Base-by-base conservation (phyloP, 371 early-diverging fungal genomes). In the Mortierella polycephala region DNA sequence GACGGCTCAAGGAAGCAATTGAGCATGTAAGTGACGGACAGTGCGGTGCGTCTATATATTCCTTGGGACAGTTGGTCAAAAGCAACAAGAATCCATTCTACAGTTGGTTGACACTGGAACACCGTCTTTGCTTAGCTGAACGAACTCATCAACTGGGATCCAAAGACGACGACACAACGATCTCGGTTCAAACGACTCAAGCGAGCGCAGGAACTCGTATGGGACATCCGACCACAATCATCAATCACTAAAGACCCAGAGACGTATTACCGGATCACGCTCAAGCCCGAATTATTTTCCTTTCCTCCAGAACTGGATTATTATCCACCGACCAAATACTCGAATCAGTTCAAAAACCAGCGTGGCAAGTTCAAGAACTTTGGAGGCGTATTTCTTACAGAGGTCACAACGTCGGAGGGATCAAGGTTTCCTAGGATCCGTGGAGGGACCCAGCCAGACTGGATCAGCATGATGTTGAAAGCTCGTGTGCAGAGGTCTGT, bases 381-480 rank as follows among this genome's bases (percentile, higher is more conserved):
- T 66, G 76, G 76, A 14, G 76, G 76, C 5, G 71, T 71, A n/a
- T 76, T 70, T 14, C 30, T 76, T 57, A 76, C 76, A 39, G 63
- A 70, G 21, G 76, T 76, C 16, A 64, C 63, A 1, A 71, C 76
- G 0, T n/a, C 76, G 16, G 64, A 71, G 30, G 76, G 76, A 18
- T 71, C 71, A 13, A 61, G 54, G 52, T 76, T 76, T 37, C 76
- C 76, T 12, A 62, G 76, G 42, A 63, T 76, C 14, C 53, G 76
- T 54, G 76, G 76, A 4, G 76, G 76, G 0, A 64, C 76, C 0
- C 76, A 70, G 42, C 76, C 76, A 13, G 58, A 58, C 13, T 76
- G 76, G 76, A 51, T 76, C 57, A 71, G 76, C 55, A 71, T 71
- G 71, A 70, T 76, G 67, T 18, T 76, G 53, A 70, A 71, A 20